Percentiles rank a stretch among this genome's conserved stretches.
Conservation (phyloP, 2,329 filamentous ascomycete genomes). For the Epichloe glyceriae region DNA sequence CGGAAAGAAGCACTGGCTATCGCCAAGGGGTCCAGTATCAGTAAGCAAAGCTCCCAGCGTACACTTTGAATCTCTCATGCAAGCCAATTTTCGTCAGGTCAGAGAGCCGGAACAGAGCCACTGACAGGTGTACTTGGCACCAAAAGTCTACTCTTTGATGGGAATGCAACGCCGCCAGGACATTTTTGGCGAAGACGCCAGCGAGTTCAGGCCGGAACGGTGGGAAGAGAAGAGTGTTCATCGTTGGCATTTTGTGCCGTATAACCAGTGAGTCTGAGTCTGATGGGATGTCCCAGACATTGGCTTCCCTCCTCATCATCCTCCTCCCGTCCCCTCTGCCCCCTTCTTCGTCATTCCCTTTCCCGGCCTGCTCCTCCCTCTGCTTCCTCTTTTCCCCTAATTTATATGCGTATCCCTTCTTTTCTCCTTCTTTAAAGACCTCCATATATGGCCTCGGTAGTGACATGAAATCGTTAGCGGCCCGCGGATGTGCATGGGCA, state of each 20-base stretch:
- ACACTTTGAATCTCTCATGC: no score
- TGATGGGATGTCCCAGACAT: no score
- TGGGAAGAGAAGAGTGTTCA: background rate
- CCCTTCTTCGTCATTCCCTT: no score
- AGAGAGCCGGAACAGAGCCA: background rate
- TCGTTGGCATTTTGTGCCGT: background rate
- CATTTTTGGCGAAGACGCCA: background rate
- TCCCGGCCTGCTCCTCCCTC: no score
- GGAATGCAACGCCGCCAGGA: background rate
- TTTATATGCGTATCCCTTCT: background rate
- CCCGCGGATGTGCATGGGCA: background rate
- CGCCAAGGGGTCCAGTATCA: background rate
- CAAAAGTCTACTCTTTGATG: background rate
- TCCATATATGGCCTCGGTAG: background rate
- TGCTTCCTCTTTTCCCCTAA: no score
- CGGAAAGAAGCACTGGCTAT: background rate
- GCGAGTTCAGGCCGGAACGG: background rate
- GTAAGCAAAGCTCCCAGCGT: background rate
- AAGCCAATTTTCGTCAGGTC: no score
- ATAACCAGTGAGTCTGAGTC: background rate
- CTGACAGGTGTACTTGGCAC: background rate
- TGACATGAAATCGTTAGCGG: background rate
- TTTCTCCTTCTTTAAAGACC: background rate
- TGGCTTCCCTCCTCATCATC: no score
- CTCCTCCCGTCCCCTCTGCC: no score